Evolutionary conservation across 768 basidiomycete species (phyloP).

Genomic region (Tricholoma saponaceum): DNA sequence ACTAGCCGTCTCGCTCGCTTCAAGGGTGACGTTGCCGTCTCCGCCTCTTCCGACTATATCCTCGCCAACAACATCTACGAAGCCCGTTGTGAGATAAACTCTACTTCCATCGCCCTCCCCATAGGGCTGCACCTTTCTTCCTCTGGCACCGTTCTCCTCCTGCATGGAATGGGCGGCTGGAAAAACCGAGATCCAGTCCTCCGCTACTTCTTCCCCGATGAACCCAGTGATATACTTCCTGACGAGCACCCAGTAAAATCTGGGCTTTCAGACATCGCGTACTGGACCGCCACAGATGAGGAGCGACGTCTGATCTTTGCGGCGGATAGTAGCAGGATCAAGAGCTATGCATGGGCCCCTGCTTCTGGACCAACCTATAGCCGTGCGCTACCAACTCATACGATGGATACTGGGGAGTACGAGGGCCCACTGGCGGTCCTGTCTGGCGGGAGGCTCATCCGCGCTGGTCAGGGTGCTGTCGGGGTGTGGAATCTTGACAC

Average conservation of each 20-base stretch:
- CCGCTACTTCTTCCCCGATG: constrained; percentile 20
- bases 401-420: constrained; percentile 19
- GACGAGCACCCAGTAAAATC: constrained; percentile 9
- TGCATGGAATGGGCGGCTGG: constrained; percentile 24
- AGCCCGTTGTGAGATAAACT: constrained; percentile 30
- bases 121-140: constrained; percentile 16
- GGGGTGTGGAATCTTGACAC: constrained; percentile 21
- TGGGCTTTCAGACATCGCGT: constrained; percentile 20
- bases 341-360: constrained; percentile 31
- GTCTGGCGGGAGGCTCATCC: not conserved
- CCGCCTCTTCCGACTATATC: constrained; percentile 15
- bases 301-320: constrained; percentile 32
- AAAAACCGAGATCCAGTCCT: constrained; percentile 29
- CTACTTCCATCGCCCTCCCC: constrained; percentile 15
- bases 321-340: constrained; percentile 30
- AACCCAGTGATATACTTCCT: constrained; percentile 6
- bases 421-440: constrained; percentile 29
- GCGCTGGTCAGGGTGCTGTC: not conserved
- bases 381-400: constrained; percentile 24
- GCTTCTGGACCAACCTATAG: not conserved
- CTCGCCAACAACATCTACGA: constrained; percentile 27
- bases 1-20: constrained; percentile 34
- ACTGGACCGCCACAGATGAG: constrained; percentile 24
- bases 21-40: constrained; percentile 15
- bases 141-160: constrained; percentile 20